Percentiles rank a stretch among this genome's conserved stretches.
phyloP scores from a whole-genome alignment of 169 alveolate genomes.

The Eimeria brunetti region DNA sequence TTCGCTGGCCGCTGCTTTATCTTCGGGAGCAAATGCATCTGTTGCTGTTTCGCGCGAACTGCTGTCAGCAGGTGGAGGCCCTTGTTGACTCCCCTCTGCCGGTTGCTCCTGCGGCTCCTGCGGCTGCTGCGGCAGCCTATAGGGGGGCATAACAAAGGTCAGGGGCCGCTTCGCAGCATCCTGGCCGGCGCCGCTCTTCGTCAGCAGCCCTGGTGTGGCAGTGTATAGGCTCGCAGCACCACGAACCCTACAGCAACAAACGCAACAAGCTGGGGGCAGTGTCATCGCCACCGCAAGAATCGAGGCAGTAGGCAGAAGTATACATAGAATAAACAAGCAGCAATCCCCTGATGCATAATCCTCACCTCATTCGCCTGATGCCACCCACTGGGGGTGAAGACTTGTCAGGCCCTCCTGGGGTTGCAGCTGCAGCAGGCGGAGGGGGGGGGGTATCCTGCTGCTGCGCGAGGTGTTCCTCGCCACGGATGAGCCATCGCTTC shows the following conservation, averaged over 20 bases:
- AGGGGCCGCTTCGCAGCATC: slow-evolving; percentile 25
- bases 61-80: neutral
- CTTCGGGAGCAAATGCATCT: neutral
- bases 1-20: neutral
- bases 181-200: slow-evolving; percentile 35
- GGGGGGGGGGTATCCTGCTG: slow-evolving; percentile 75
- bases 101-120: slow-evolving; percentile 17
- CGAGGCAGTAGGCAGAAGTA: neutral
- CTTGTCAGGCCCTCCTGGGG: neutral
- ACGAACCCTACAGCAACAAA: slow-evolving; percentile 47
- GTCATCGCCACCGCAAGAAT: neutral
- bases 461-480: slow-evolving; percentile 87
- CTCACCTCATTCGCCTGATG: slow-evolving; percentile 66
- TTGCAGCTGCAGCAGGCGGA: slow-evolving; percentile 72
- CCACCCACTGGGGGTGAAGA: slow-evolving; percentile 8
- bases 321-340: neutral
- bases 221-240: slow-evolving; percentile 78
- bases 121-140: slow-evolving; percentile 50
- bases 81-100: slow-evolving; percentile 10
- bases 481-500: slow-evolving; percentile 91
- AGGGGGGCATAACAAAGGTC: slow-evolving; percentile 60
- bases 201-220: slow-evolving; percentile 78
- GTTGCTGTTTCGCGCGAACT: slow-evolving; percentile 7
- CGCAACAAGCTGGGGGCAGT: slow-evolving; percentile 19
- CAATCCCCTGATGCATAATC: neutral